Base-by-base conservation (phyloP, 768 basidiomycete genomes). In the Naganishia friedmannii region DNA sequence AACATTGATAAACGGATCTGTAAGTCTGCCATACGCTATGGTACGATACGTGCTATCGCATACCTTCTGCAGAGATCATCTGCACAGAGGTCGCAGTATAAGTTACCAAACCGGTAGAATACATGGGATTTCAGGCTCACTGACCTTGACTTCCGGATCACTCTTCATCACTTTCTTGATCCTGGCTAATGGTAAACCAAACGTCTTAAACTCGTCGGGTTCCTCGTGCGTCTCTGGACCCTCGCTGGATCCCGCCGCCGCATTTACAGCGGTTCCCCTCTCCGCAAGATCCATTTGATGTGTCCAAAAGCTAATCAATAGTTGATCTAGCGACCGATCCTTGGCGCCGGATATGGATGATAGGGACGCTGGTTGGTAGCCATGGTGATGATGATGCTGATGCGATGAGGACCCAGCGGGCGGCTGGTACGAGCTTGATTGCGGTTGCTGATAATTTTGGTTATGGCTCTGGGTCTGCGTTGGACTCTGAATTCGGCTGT, bases 141-240 rank as follows among this genome's bases (percentile, higher is more conserved):
- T 77, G 78, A 95, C 93, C 87, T 93, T 93, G 73, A 97, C 92
- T 15, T 82, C 81, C 70, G 81, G 80, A 75, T 81, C 93, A 80
- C 90, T 94, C 85, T 98, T 97, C 92, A 97, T 96, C 69, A 97
- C 95, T 81, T 97, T 98, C 85, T 97, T 98, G 77, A 98, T 96
- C 79, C 96, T 84, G 21, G 96, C 96, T 34, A 99, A 84, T 3
- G 95, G 95, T 13, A 98, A 84, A 7, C 91, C 88, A 1, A 75
- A 77, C 53, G 65, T 74, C 72, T 76, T 78, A 63, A 74, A 78
- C 48, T 70, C 69, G 23, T 70, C 60, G 29, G 51, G 55, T 29
- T 58, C 56, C 67, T 69, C 57, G n/a, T 60, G 56, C 19, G 28
- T 31, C 29, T 55, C 57, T 13, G 53, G 23, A 13, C 32, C 26